Evolutionary conservation across 345 rosid genomes (phyloP), one percentile per base, ranked within the genome.

Genomic region (Raphanus sativus): DNA sequence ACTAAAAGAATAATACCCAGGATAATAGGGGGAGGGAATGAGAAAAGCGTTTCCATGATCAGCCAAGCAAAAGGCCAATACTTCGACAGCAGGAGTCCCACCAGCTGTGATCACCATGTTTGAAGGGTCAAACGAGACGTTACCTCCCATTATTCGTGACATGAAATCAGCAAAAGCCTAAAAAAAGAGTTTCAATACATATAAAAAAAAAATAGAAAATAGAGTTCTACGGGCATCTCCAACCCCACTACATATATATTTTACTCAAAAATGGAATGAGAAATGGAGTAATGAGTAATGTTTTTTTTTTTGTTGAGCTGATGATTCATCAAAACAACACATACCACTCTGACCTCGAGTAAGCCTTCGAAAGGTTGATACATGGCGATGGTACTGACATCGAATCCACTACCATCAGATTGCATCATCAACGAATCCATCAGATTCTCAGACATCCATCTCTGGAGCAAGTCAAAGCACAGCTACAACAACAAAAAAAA

Each of bases 11-110:
- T 74, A 28, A 28, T 86, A 90, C 98, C 98, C 97, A 4, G 97
- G 97, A 84, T 94, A 94, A 81, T 90, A 94, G 3, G 97, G 97
- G 0, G 94, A 77, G 8, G 97, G 98, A 78, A 92, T 81, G 5
- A 89, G 95, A 79, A 94, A 83, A 78, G 94, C 95, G 67, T 88
- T 89, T 70, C 98, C 98, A 24, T 84, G 92, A 85, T 90, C 98
- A 13, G 97, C 98, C 85, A 92, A 85, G 85, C 95, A 92, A 73
- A 90, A 94, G 84, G 89, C 81, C 24, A 94, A 77, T 33, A 89
- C 90, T 85, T 92, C 98, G n/a, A 92, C 38, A 2, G 98, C 98
- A 48, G 96, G 89, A 79, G 95, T 89, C 36, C 89, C 97, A 75
- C 98, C 97, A 2, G 95, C 87, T 10, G 93, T 94, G 74, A 92